These are phyloP conservation scores for Paecilomyces sp. DNA, from an alignment of 2,329 filamentous ascomycete genomes.

Conservation along the genomic window DNA sequence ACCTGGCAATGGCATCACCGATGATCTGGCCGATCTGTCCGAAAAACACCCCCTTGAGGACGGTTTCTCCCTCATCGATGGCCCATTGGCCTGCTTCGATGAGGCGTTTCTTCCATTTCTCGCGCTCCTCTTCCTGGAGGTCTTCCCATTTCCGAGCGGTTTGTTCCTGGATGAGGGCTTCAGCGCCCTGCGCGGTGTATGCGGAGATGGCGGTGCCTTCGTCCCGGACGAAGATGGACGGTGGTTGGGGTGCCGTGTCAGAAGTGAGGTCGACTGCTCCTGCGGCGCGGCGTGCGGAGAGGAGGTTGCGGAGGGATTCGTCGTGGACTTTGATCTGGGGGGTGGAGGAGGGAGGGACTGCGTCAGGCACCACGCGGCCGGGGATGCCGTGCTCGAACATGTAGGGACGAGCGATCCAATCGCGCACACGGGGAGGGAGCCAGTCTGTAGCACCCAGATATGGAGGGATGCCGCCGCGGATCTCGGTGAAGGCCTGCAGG, in stretches of 20 bases:
- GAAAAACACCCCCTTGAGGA: slow-evolving; percentile 73
- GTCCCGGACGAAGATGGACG: slow-evolving; percentile 16
- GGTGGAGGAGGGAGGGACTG: slow-evolving; percentile 7
- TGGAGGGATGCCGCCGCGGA: slow-evolving; percentile 51
- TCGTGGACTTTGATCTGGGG: slow-evolving; percentile 7
- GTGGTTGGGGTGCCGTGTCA: slow-evolving; percentile 8
- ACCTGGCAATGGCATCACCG: slow-evolving; percentile 37
- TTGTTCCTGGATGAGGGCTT: slow-evolving; percentile 5
- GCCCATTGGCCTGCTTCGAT: slow-evolving; percentile 68
- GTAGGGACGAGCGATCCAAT: slow-evolving; percentile 33
- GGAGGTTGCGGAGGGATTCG: slow-evolving; percentile 18
- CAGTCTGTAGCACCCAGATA: slow-evolving; percentile 50
- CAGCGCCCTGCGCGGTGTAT: neutral
- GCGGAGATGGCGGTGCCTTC: neutral
- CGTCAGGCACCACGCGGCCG: slow-evolving; percentile 10
- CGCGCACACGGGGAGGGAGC: slow-evolving; percentile 46
- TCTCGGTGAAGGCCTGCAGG: slow-evolving; percentile 55
- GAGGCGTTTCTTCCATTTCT: slow-evolving; percentile 63
- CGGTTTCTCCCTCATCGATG: slow-evolving; percentile 67
- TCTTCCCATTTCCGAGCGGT: slow-evolving; percentile 58
- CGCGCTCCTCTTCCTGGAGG: slow-evolving; percentile 54
- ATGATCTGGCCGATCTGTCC: slow-evolving; percentile 57
- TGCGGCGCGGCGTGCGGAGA: slow-evolving; percentile 17
- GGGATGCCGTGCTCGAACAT: slow-evolving; percentile 17
- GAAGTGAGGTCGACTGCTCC: slow-evolving; percentile 12